Evolutionary conservation across 495 filamentous ascomycete species (phyloP).

Genomic region (Alectoria sarmentosa): DNA sequence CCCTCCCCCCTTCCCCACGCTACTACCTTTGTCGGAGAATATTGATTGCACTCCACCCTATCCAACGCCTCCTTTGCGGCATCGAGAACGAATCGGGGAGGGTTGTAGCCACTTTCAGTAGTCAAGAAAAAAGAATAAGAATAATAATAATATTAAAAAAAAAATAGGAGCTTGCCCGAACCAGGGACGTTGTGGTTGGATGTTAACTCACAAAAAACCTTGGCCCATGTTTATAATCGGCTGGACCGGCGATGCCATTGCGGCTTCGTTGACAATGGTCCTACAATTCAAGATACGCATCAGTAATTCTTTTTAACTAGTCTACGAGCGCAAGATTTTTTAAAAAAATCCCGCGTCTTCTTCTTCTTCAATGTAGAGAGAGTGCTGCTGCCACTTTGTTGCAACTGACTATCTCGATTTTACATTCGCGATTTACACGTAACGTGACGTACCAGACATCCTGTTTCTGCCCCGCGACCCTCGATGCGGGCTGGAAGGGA

Average conservation of each 20-base stretch:
- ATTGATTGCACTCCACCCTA: conserved; percentile 97
- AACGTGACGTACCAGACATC: conserved; percentile 99
- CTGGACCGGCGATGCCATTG: conserved; percentile 73
- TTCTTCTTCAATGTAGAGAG: neutral
- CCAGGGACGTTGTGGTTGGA: too few relatives aligned
- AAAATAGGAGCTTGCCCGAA: too few relatives aligned
- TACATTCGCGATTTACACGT: too few relatives aligned
- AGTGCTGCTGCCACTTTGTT: neutral
- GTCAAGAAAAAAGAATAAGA: conserved; percentile 18
- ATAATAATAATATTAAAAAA: too few relatives aligned
- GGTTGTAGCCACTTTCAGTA: conserved; percentile 75
- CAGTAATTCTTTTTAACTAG: neutral
- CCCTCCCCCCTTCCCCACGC: too few relatives aligned
- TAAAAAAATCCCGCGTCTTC: neutral
- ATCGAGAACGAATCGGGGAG: conserved; percentile 81
- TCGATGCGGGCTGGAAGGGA: conserved; percentile 61
- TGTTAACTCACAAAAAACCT: conserved; percentile 30
- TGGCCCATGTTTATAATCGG: conserved; percentile 52
- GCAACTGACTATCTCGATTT: neutral
- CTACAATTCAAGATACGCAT: conserved; percentile 36
- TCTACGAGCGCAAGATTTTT: too few relatives aligned
- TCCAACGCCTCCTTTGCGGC: conserved; percentile 86
- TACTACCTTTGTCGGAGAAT: conserved; percentile 78
- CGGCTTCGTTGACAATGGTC: conserved; percentile 94
- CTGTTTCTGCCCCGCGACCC: conserved; percentile 75